A percentile compares a stretch with the other conserved stretches of the same genome.
These are phyloP conservation scores for Mortierella sp. DNA, from an alignment of 371 early-diverging fungal genomes.

Conservation along the genomic window DNA sequence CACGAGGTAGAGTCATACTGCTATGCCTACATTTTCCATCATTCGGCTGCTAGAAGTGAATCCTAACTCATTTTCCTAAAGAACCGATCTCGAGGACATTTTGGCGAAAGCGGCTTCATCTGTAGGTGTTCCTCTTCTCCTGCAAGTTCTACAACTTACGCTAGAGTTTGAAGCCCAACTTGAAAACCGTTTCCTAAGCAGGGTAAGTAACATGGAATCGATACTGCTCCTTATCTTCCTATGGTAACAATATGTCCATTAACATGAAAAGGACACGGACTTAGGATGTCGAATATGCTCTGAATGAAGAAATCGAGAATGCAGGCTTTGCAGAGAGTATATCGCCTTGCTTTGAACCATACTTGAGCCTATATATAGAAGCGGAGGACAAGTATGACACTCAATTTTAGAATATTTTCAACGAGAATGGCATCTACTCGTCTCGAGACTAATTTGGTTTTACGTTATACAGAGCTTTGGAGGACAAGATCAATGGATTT, in stretches of 20 bases:
- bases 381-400: slow-evolving; percentile 80
- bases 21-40: not conserved
- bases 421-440: too few relatives aligned
- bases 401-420: not conserved
- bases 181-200: slow-evolving; percentile 73
- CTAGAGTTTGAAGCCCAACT: slow-evolving; percentile 92
- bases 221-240: not conserved
- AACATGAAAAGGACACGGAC: not conserved
- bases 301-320: slow-evolving; percentile 41
- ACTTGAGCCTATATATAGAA: slow-evolving; percentile 84
- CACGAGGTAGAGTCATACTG: slow-evolving; percentile 65
- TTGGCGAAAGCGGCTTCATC: slow-evolving; percentile 61
- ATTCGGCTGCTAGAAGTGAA: not conserved
- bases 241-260: not conserved
- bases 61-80: slow-evolving; percentile 16
- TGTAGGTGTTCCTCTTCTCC: slow-evolving; percentile 76
- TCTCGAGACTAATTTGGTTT: slow-evolving; percentile 31
- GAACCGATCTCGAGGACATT: slow-evolving; percentile 65
- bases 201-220: slow-evolving; percentile 33
- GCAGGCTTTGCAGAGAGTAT: slow-evolving; percentile 78
- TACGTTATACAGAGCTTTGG: slow-evolving; percentile 25
- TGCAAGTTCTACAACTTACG: slow-evolving; percentile 84
- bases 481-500: slow-evolving; percentile 56
- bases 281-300: slow-evolving; percentile 51
- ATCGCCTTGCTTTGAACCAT: slow-evolving; percentile 90